Percentiles rank a stretch among this genome's conserved stretches.
These are phyloP conservation scores for Pyrus betulifolia DNA, from an alignment of 306 rosid genomes.

Conservation along the genomic window DNA sequence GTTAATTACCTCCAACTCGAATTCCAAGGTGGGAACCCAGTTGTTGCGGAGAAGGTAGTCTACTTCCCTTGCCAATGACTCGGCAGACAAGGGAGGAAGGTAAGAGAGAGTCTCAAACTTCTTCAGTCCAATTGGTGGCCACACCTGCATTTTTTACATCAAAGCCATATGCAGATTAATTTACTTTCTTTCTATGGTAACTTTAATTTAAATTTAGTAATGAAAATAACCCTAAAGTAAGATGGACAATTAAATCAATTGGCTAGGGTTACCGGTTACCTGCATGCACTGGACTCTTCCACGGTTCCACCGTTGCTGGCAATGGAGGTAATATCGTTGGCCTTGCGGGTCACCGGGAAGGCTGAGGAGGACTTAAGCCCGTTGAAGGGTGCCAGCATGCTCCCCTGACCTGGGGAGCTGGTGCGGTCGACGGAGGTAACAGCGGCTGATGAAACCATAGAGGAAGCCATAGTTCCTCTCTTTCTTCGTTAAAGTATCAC, in stretches of 20 bases:
- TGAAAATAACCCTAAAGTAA: background rate
- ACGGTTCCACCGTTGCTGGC: conserved; percentile 76
- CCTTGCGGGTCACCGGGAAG: conserved; percentile 52
- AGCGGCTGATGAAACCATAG: conserved; percentile 48
- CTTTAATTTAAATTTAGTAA: background rate
- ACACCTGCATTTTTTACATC: conserved; percentile 40
- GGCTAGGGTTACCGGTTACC: conserved; percentile 38
- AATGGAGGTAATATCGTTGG: conserved; percentile 56
- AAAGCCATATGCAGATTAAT: background rate
- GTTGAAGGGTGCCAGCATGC: conserved; percentile 55
- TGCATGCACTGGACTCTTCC: conserved; percentile 63
- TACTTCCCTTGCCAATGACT: conserved; percentile 37
- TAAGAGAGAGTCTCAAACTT: conserved; percentile 87
- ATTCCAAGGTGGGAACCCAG: conserved; percentile 84
- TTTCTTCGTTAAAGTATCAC: background rate
- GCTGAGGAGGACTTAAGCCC: conserved; percentile 60
- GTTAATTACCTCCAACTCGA: conserved; percentile 34
- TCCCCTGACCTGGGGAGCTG: conserved; percentile 37
- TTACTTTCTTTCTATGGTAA: background rate
- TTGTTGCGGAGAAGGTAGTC: conserved; percentile 48
- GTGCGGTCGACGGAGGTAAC: conserved; percentile 42
- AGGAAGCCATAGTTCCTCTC: conserved; percentile 44
- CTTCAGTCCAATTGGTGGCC: conserved; percentile 62
- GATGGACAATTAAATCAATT: background rate
- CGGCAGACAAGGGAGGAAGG: conserved; percentile 17